A percentile compares a stretch with the other conserved stretches of the same genome.
Evolutionary conservation across 2,329 filamentous ascomycete species (phyloP).

Genomic region (Corinectria fuckeliana): DNA sequence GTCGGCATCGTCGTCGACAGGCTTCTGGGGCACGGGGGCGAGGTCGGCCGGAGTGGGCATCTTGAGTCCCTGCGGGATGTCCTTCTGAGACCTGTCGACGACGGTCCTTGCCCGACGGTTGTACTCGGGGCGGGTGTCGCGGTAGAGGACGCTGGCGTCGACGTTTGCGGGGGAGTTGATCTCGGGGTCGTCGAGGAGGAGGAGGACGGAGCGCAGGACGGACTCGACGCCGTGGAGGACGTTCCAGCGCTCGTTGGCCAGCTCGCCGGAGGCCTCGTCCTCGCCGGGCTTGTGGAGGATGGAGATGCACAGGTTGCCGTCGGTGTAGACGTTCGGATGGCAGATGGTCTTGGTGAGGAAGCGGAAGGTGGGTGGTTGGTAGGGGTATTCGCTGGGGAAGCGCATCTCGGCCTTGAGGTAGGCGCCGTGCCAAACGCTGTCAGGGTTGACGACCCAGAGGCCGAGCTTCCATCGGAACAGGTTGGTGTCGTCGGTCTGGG

Average conservation of each 20-base stretch:
- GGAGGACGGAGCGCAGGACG: conserved; percentile 89
- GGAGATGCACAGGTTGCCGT: conserved; percentile 93
- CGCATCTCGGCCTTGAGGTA: conserved; percentile 91
- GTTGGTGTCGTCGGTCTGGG: conserved; percentile 77
- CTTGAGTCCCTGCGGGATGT: conserved; percentile 79
- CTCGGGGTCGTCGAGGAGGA: conserved; percentile 92
- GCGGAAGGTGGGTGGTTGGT: conserved; percentile 85
- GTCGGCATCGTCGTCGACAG: conserved; percentile 72
- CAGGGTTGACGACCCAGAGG: conserved; percentile 90
- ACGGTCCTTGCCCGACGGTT: conserved; percentile 71
- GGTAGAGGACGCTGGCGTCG: conserved; percentile 85
- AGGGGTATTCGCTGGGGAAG: conserved; percentile 90
- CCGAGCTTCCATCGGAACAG: conserved; percentile 88
- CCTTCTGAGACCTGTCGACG: conserved; percentile 75
- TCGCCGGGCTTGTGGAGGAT: conserved; percentile 94
- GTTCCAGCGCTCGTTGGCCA: conserved; percentile 90
- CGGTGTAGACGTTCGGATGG: conserved; percentile 92
- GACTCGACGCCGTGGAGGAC: conserved; percentile 94
- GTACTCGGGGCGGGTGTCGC: conserved; percentile 75
- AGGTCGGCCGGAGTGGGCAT: conserved; percentile 80
- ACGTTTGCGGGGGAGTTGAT: conserved; percentile 94
- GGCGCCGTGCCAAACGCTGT: conserved; percentile 89
- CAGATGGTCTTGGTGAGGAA: conserved; percentile 78
- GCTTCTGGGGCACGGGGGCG: conserved; percentile 65
- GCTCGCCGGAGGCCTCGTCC: conserved; percentile 89